Evolutionary conservation across 768 basidiomycete species (phyloP).

Genomic region (Kondoa subrosea): DNA sequence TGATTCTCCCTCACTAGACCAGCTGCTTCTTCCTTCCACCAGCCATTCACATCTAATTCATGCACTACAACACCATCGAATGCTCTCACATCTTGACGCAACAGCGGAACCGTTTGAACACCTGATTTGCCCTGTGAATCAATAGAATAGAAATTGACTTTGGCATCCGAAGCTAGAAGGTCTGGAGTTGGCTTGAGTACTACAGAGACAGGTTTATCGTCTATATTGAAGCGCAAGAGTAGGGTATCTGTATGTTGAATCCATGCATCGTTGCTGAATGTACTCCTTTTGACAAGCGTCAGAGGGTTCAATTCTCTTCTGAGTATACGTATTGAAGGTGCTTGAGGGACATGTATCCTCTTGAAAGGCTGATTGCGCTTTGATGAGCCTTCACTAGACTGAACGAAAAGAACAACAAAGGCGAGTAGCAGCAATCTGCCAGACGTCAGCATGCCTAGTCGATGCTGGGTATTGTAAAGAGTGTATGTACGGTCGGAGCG

Average conservation of each 20-base stretch:
- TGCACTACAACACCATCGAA: slow-evolving; percentile 62
- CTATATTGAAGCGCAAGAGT: slow-evolving; percentile 16
- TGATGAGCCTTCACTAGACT: not conserved
- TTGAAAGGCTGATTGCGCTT: slow-evolving; percentile 3
- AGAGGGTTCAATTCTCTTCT: not conserved
- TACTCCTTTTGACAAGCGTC: not conserved
- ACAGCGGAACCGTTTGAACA: slow-evolving; percentile 45
- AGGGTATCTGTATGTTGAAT: slow-evolving; percentile 7
- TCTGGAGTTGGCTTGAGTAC: slow-evolving; percentile 62
- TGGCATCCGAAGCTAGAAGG: slow-evolving; percentile 60
- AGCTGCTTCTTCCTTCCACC: slow-evolving; percentile 50
- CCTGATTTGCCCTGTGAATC: slow-evolving; percentile 40
- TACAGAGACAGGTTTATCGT: slow-evolving; percentile 46
- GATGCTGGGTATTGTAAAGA: not conserved
- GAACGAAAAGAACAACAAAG: not conserved
- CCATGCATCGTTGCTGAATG: not conserved
- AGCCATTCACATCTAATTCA: slow-evolving; percentile 39
- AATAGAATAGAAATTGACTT: slow-evolving; percentile 48
- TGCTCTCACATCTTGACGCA: slow-evolving; percentile 47
- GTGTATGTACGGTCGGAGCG: too few relatives aligned
- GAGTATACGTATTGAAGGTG: slow-evolving; percentile 1
- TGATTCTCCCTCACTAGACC: slow-evolving; percentile 34
- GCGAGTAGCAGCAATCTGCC: not conserved
- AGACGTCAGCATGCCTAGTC: not conserved
- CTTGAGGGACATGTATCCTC: not conserved